These are phyloP conservation scores for Leccinum broughii DNA, from an alignment of 768 basidiomycete species.

Conservation along the genomic window DNA sequence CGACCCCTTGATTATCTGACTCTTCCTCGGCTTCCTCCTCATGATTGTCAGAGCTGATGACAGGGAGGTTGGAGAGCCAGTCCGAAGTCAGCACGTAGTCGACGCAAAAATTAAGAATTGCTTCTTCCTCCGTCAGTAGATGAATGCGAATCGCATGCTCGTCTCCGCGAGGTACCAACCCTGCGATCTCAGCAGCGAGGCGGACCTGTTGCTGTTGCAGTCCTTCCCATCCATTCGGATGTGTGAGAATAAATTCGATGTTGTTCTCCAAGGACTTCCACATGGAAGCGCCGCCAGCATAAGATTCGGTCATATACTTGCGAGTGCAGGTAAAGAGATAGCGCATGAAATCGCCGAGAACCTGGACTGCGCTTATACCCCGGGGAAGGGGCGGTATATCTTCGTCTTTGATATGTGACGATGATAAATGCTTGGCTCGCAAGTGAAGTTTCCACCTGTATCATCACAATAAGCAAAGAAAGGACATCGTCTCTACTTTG, in stretches of 20 bases:
- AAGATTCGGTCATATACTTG: slow-evolving; percentile 23
- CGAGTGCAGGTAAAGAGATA: slow-evolving; percentile 29
- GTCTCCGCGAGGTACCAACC: slow-evolving; percentile 20
- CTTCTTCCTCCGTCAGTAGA: slow-evolving; percentile 30
- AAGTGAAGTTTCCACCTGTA: slow-evolving; percentile 39
- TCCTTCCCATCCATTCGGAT: slow-evolving; percentile 36
- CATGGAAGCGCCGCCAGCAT: slow-evolving; percentile 28
- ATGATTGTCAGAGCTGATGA: not conserved
- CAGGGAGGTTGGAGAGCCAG: slow-evolving; percentile 11
- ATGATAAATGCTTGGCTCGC: slow-evolving; percentile 27
- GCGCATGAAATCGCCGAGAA: slow-evolving; percentile 30
- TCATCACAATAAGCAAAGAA: not conserved
- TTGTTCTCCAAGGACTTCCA: slow-evolving; percentile 26
- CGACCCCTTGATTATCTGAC: too few species aligned
- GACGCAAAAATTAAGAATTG: slow-evolving; percentile 40
- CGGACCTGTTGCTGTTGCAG: slow-evolving; percentile 32
- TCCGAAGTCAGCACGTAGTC: slow-evolving; percentile 41
- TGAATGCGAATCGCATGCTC: slow-evolving; percentile 20
- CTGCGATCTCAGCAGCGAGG: slow-evolving; percentile 25
- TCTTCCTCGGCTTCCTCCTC: slow-evolving; percentile 3
- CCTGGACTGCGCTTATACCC: slow-evolving; percentile 20
- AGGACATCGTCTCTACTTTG: not conserved
- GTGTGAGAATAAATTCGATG: slow-evolving; percentile 28
- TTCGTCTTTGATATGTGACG: slow-evolving; percentile 24
- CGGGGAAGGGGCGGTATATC: slow-evolving; percentile 28